Evolutionary conservation across 129 eudicot genomes (phyloP), one percentile per base, ranked within the genome.

Genomic region (Solidago caesia): DNA sequence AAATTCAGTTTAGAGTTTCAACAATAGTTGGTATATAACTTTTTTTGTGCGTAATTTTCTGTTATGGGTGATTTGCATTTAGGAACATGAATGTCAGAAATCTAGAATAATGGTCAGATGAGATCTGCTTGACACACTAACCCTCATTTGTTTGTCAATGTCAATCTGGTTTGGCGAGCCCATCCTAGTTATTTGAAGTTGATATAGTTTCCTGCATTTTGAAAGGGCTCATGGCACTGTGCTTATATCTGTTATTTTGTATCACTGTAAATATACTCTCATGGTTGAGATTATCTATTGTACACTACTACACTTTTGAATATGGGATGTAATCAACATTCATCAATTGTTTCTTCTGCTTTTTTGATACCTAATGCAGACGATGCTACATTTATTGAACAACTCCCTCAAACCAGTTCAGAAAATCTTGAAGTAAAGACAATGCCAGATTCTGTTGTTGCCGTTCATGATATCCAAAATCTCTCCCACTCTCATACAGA

Each of bases 351-450:
- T 73, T 64, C 61, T 70, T 80, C 53, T 71, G 55, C 21, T 6
- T 57, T 57, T 42, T 39, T 21, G 7, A 56, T 6, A 21, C 73
- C 79, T 56, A 59, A 63, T 49, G 59, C 71, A 46, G 64, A 61
- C 80, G 80, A 70, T 78, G 59, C 66, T 26, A 58, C 64, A 29
- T 56, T 8, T 27, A 56, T 42, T 12, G 83, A 79, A 62, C 84
- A 70, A 66, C 70, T 52, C 64, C 69, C 76, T 51, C 75, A 70
- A 59, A 16, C 44, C 49, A 51, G 16, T 47, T 58, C 72, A 57
- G 64, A 60, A 73, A 77, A 29, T 7, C 14, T 64, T 21, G 72
- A 84, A 58, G 70, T 49, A 4, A 65, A 77, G 51, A 44, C 55
- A 42, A 71, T 70, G 49, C 77, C 53, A 52, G 76, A 70, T 59